Evolutionary conservation across 768 basidiomycete species (phyloP), one percentile per base, ranked within the genome.

Genomic region (Tylopilus balloui): DNA sequence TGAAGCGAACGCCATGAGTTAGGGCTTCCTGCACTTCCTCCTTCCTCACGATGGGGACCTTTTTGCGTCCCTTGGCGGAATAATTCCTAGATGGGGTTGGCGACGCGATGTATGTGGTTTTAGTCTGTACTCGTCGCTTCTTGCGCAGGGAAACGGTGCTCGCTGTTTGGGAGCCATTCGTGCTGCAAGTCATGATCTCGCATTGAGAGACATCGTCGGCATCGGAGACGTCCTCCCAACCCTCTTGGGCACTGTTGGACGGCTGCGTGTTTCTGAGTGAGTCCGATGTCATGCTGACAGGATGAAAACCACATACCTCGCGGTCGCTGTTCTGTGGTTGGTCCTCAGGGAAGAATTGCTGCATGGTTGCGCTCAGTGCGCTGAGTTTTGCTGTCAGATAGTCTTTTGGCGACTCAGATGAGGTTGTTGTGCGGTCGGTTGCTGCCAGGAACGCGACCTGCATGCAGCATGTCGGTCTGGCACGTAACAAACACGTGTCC

Each of bases 201-300:
- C 28, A 45, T 34, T 51, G 56, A 23, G 61, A 41, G 21, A 14
- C 31, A n/a, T 46, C 39, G 20, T 55, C 62, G 1, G 47, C 34
- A 11, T 65, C 61, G 7, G 58, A 53, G 41, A 65, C 20, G 28
- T 75, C 72, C 51, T 71, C 69, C 75, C 71, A 76, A 3, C 46
- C 54, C n/a, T 51, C 59, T 27, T 52, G 51, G 21, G 34, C 45
- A 31, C 45, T 17, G n/a, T 35, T 37, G 21, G 37, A 35, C 14
- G 35, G 23, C 53, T 59, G 27, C 14, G 15, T 37, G 20, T 27
- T n/a, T 28, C 34, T 31, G 27, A 39, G 28, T 46, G 23, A 34
- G 42, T 19, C 9, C 9, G 6, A 45, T 12, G 11, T 14, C 32
- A 15, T 14, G 24, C 31, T 39, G 34, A 28, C 14, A 25, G 20